phyloP scores from a whole-genome alignment of 805 yeast species.

The Metschnikowia drakensbergensis region DNA sequence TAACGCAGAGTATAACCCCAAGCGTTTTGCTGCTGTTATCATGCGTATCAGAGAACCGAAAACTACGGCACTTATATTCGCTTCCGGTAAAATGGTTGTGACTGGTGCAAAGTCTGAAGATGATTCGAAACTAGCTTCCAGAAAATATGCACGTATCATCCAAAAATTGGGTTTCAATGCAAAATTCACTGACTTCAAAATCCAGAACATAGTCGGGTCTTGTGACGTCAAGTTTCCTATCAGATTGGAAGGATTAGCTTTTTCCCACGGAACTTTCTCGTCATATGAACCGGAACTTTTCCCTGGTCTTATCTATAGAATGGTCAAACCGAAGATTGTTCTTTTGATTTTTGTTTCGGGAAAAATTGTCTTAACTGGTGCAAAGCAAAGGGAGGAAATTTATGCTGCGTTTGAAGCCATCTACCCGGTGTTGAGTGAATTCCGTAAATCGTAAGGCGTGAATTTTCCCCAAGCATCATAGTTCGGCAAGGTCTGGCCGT shows the following conservation, averaged over 20 bases:
- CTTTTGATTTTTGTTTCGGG: constrained; percentile 94
- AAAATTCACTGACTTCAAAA: constrained; percentile 95
- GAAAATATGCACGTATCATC: constrained; percentile 96
- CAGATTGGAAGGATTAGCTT: constrained; percentile 94
- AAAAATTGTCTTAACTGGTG: constrained; percentile 96
- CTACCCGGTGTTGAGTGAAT: constrained; percentile 96
- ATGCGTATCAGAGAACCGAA: constrained; percentile 99
- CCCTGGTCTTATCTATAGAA: constrained; percentile 97
- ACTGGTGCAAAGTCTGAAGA: constrained; percentile 99
- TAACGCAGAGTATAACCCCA: constrained; percentile 98
- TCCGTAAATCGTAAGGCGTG: constrained; percentile 63
- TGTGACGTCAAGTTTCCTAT: constrained; percentile 99
- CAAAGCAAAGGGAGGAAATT: constrained; percentile 97
- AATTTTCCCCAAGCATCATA: not conserved
- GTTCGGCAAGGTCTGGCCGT: not conserved
- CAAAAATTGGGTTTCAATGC: constrained; percentile 98
- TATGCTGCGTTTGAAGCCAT: constrained; percentile 98
- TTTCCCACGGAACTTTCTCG: constrained; percentile 97
- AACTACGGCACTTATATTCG: constrained; percentile 95
- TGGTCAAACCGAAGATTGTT: constrained; percentile 98
- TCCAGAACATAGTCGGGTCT: constrained; percentile 96
- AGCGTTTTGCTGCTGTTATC: constrained; percentile 98
- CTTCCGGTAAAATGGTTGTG: constrained; percentile 99
- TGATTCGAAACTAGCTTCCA: constrained; percentile 95
- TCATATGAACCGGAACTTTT: constrained; percentile 97